Conservation (phyloP, 2,329 filamentous ascomycete genomes). For the Botrytis fragariae region DNA sequence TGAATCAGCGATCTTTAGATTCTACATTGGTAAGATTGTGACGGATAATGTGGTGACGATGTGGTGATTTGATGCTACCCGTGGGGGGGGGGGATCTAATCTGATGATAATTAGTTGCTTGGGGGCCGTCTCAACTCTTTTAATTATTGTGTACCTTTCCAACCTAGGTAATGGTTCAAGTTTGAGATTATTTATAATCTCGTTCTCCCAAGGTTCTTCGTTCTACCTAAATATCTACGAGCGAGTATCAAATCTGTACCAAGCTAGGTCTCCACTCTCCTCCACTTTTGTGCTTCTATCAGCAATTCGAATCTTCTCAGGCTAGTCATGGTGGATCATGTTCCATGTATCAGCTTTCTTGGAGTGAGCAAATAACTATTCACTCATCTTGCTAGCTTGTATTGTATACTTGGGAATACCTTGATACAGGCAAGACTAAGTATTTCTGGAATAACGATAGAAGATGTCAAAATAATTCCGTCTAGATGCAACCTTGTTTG, state of each 20-base stretch:
- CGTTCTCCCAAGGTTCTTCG: not conserved
- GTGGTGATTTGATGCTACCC: not conserved
- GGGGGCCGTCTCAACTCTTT: not conserved
- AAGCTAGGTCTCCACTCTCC: not conserved
- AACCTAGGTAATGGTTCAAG: not conserved
- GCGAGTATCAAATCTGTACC: not conserved
- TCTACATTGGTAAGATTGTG: not conserved
- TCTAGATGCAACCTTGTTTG: constrained; percentile 6
- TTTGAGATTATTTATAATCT: not conserved
- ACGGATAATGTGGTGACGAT: not conserved
- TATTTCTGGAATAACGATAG: constrained; percentile 10
- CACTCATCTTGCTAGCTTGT: not conserved
- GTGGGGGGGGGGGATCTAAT: constrained; percentile 9
- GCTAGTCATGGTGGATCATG: not conserved
- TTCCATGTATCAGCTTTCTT: not conserved
- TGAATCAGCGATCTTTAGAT: not conserved
- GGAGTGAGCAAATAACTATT: not conserved
- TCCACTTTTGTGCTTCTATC: not conserved
- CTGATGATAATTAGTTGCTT: constrained; percentile 11
- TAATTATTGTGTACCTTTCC: not conserved
- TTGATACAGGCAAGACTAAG: not conserved
- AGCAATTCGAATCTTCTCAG: not conserved
- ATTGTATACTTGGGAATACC: not conserved
- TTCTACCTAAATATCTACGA: no score
- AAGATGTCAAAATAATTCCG: constrained; percentile 3